Percentiles rank a stretch among this genome's conserved stretches.
phyloP scores from a whole-genome alignment of 78 protist genomes.

The Tieghemostelium lacteum region DNA sequence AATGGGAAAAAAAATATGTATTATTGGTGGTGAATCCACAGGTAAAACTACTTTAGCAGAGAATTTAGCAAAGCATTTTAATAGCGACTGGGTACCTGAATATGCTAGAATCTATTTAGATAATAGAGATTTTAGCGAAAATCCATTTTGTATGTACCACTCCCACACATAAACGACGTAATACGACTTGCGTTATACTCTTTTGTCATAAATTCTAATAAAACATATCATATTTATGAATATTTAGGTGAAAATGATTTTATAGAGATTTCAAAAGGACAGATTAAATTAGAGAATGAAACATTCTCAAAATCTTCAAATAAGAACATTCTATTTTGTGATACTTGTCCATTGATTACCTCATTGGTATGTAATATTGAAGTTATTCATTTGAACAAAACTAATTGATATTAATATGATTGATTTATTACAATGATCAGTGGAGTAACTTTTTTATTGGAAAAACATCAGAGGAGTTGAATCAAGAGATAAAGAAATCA shows the following conservation, averaged over 20 bases:
- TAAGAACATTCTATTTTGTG: slow-evolving; percentile 21
- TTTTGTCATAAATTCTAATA: too few relatives aligned
- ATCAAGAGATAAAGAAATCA: neutral
- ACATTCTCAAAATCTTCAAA: neutral
- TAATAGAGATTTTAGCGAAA: slow-evolving; percentile 13
- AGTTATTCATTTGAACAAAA: neutral
- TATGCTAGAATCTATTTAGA: slow-evolving; percentile 33
- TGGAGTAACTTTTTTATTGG: slow-evolving; percentile 67
- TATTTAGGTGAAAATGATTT: slow-evolving; percentile 53
- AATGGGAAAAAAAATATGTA: slow-evolving; percentile 6
- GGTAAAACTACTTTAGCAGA: slow-evolving; percentile 30
- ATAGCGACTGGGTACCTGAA: slow-evolving; percentile 15
- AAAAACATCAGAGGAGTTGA: neutral
- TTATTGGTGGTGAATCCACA: slow-evolving; percentile 59
- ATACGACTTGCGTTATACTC: too few relatives aligned
- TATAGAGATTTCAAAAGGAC: slow-evolving; percentile 38
- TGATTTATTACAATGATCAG: neutral
- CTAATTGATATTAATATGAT: neutral
- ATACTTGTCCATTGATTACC: slow-evolving; percentile 51
- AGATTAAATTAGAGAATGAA: slow-evolving; percentile 20
- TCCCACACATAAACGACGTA: too few relatives aligned
- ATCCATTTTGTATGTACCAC: slow-evolving; percentile 49
- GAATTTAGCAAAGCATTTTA: slow-evolving; percentile 7
- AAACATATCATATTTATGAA: too few relatives aligned
- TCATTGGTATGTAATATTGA: slow-evolving; percentile 25